Percentiles rank a stretch among this genome's conserved stretches.
Conservation (phyloP, 108 stramenopile species). For the Stephanodiscus minutulus region DNA sequence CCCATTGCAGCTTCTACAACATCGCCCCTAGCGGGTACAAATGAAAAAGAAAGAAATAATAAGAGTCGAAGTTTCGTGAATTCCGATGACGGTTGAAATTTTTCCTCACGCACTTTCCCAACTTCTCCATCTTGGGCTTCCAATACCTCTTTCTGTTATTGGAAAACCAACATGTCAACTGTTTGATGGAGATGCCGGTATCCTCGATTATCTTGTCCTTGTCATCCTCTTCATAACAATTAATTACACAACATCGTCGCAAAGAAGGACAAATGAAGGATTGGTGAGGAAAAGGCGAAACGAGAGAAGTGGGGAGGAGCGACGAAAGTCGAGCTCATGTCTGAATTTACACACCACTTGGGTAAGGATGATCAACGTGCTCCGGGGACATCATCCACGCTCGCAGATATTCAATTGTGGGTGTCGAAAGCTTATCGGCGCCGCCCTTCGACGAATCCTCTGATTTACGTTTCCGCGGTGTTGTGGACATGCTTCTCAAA, state of each 20-base stretch:
- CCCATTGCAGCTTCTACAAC: conserved; percentile 8
- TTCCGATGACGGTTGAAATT: neutral
- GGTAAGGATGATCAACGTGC: conserved; percentile 37
- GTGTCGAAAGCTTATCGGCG: conserved; percentile 1
- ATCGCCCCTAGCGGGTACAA: neutral
- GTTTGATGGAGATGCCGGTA: conserved; percentile 33
- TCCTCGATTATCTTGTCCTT: conserved; percentile 27
- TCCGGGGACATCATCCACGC: conserved; percentile 25
- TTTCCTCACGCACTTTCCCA: conserved; percentile 1
- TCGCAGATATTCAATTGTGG: conserved; percentile 29
- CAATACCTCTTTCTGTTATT: conserved; percentile 38
- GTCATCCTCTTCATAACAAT: conserved; percentile 11
- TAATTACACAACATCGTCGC: neutral
- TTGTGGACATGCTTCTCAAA: no score
- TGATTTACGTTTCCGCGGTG: no score
- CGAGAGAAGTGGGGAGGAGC: neutral
- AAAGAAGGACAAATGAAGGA: neutral
- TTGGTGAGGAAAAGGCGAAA: neutral
- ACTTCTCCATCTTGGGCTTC: conserved; percentile 20
- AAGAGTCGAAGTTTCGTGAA: neutral
- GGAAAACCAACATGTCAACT: conserved; percentile 39
- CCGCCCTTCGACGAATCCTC: no score
- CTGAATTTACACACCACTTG: conserved; percentile 5
- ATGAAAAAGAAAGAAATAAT: neutral
- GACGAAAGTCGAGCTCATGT: neutral